Conservation (phyloP, 2,329 filamentous ascomycete genomes). For the Scedosporium minutisporum region DNA sequence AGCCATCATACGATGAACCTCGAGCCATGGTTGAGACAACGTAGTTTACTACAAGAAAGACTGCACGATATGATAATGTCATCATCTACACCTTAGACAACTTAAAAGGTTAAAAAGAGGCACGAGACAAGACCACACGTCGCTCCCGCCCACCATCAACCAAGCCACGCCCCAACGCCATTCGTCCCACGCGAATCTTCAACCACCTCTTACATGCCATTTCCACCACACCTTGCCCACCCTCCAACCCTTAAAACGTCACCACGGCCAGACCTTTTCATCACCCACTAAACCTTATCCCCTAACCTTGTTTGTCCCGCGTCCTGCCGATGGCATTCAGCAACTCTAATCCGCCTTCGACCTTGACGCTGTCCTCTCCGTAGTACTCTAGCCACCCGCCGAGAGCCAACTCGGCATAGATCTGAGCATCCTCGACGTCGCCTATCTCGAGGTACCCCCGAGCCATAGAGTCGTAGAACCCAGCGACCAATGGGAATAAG, state of each 20-base stretch:
- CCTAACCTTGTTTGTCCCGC: background rate
- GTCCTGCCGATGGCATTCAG: background rate
- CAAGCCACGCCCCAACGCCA: background rate
- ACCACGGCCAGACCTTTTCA: background rate
- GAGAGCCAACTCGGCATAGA: slow-evolving; percentile 13
- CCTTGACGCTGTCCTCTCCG: background rate
- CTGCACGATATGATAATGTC: background rate
- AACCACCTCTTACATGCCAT: background rate
- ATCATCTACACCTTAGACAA: background rate
- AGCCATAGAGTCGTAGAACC: slow-evolving; percentile 15
- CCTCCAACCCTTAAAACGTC: background rate
- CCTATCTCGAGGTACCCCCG: slow-evolving; percentile 14
- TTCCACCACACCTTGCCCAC: background rate
- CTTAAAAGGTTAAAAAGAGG: background rate
- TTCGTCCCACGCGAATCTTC: background rate
- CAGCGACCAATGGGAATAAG: slow-evolving; percentile 15
- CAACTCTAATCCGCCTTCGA: background rate
- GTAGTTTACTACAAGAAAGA: background rate
- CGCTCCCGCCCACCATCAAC: background rate
- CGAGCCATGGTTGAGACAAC: too few relatives aligned
- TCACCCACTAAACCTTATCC: background rate
- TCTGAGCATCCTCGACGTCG: slow-evolving; percentile 11
- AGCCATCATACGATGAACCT: too few relatives aligned
- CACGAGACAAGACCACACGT: background rate
- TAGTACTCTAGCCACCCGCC: slow-evolving; percentile 13